Base-by-base conservation (phyloP, 1,139 yeast genomes). In the Kodamaea suecica region DNA sequence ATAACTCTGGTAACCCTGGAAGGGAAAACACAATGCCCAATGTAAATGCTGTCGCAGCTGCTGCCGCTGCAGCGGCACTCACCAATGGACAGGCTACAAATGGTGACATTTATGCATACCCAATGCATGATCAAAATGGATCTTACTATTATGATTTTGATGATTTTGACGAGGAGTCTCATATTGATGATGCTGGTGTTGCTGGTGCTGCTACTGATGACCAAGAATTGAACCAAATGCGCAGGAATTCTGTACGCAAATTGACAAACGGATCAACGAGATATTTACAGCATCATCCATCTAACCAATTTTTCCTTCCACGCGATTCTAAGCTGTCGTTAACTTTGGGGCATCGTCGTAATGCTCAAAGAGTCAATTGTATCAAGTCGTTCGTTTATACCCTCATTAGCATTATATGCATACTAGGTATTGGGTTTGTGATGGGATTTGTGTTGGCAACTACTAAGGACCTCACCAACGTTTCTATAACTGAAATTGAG, bases 361-460 rank as follows among this genome's bases (percentile, higher is more conserved):
- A 59, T 19, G 55, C 50, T 4, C 50, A 54, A 8, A 50, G 67
- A 24, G 49, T 63, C 29, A 59, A 56, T 34, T 72, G 70, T 37
- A 42, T 73, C 20, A 76, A 70, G 42, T 74, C 72, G 29, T 73
- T 78, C 35, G 61, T 83, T 28, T 80, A 79, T 48, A 73, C 84
- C 3, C 54, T 78, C 19, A 54, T 76, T 6, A 63, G 80, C 34
- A 76, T 80, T 3, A 46, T 77, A 8, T 56, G 72, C 9, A 66
- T 84, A n/a, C 57, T 84, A 15, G 66, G 78, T 0, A 55, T 83
- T 23, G 96, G 96, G 2, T 88, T 87, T 52, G 64, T 83, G 5
- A 70, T 84, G 53, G 97, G 97, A 0, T 86, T 90, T 53, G 64
- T 87, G 4, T 65, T 90, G 37, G 97, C 97, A 0, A 82, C 95